Evolutionary conservation across 257 asterid genomes (phyloP), one percentile per base, ranked within the genome.

Genomic region (Jaltomata sinuosa): DNA sequence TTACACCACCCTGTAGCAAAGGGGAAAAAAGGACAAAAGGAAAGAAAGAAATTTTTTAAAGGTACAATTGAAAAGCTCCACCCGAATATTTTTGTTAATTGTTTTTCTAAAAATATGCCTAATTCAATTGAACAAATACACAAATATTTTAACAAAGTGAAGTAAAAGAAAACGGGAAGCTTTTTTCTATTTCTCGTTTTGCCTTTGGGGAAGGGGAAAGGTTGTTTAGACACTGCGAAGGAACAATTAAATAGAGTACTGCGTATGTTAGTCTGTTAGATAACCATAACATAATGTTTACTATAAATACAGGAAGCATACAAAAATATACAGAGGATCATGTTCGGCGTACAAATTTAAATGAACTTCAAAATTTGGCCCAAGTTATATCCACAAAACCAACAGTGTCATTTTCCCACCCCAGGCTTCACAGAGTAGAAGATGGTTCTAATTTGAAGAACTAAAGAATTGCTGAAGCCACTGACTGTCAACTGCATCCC

Each of bases 401-500:
- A 25, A 3, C 9, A 49, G 61, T 27, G 9, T 4, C 57, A 18
- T 47, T 47, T 10, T 21, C 27, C 80, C 55, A 38, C 32, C 14
- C 80, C 40, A 27, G 19, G 40, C 81, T 47, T 25, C 40, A 22
- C 34, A 76, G 9, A 76, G 54, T 86, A 69, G 80, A 74, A 76
- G 81, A 76, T 16, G 15, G 81, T 47, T 47, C 81, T 49, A 76
- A 25, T 27, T 27, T 27, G 40, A 76, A 76, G 61, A 76, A 76
- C 45, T 76, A 80, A 96, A 84, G 87, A 96, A 94, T 67, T 93
- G 97, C 89, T 93, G 97, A 85, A 94, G 98, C 98, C 98, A 96
- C 76, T 50, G 69, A 74, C 88, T 84, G 87, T 89, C 83, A 12
- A 68, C 89, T 8, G 98, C 93, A 85, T 96, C 95, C 88, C 88